A percentile compares a stretch with the other conserved stretches of the same genome.
phyloP scores from a whole-genome alignment of 192 early-diverging fungal species.

The Thoreauomyces humboldtii region DNA sequence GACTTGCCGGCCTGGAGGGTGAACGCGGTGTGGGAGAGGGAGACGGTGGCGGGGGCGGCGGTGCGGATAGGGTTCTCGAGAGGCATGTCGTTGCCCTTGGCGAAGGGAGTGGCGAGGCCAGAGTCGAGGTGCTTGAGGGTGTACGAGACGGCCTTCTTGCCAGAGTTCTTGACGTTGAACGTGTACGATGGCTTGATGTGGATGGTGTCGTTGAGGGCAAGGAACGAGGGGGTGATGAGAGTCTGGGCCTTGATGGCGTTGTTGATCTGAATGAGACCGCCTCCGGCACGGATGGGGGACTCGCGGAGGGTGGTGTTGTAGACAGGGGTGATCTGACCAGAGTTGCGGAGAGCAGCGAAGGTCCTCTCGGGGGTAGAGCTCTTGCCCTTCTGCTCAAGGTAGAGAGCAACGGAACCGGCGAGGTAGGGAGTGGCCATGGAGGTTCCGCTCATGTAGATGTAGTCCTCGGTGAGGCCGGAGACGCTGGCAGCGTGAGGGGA shows the following conservation, averaged over 20 bases:
- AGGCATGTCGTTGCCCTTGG: conserved; percentile 29
- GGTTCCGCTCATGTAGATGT: conserved; percentile 55
- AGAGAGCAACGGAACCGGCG: conserved; percentile 66
- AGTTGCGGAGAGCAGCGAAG: conserved; percentile 49
- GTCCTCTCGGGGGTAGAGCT: conserved; percentile 14
- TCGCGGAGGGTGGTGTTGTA: conserved; percentile 42
- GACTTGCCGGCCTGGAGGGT: conserved; percentile 30
- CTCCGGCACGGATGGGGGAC: conserved; percentile 67
- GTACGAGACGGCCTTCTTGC: conserved; percentile 17
- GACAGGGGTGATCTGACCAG: conserved; percentile 41
- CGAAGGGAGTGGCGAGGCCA: conserved; percentile 8
- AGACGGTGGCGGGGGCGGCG: conserved; percentile 18
- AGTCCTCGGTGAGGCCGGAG: not conserved
- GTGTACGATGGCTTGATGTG: conserved; percentile 6
- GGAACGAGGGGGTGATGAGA: conserved; percentile 46
- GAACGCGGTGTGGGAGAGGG: conserved; percentile 10
- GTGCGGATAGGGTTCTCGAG: conserved; percentile 7
- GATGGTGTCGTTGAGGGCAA: conserved; percentile 40
- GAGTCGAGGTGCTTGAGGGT: conserved; percentile 15
- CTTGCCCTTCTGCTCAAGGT: conserved; percentile 50
- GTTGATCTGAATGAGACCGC: conserved; percentile 72
- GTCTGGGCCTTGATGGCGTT: conserved; percentile 54
- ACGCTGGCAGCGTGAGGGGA: conserved; percentile 11
- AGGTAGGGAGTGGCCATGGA: conserved; percentile 81
- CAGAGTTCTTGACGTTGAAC: conserved; percentile 30